Base-by-base conservation (phyloP, 1,139 yeast genomes). In the Yamadazyma kanchanaburiensis region DNA sequence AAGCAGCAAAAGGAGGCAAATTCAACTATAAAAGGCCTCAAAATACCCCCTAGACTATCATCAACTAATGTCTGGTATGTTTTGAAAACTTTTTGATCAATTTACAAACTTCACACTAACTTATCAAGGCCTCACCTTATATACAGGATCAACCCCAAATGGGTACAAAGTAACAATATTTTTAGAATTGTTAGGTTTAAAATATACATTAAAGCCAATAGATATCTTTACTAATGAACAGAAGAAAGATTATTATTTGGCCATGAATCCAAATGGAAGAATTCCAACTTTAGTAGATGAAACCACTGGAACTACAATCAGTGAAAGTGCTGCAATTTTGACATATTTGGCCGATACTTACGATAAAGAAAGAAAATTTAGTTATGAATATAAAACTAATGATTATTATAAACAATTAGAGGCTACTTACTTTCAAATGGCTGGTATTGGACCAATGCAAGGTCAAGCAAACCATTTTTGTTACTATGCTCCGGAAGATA, bases 311-410 rank as follows among this genome's bases (percentile, higher is more conserved):
- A 55, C 66, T 15, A 51, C 64, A 11, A 45, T 78, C 26, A 66
- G 69, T 43, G 84, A 79, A 53, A 61, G 78, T 20, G 83, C 72
- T 13, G 81, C 83, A 12, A 77, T 77, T 38, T 48, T 78, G 49
- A 60, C 63, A 38, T 78, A 75, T 42, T 52, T 78, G 26, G 74
- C 69, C 26, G 81, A 74, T 37, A 71, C 70, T 38, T 78, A 72
- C 48, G 85, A 78, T 47, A 64, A 54, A 33, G 74, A 73, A 15
- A 50, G 69, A 40, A 69, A 70, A 46, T 71, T 51, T 44, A 67
- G 74, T 24, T 77, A 62, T 42, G 60, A 58, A 7, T 45, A 43
- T 15, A 74, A 73, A 4, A 55, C 77, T 12, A 55, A 51, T 16
- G 57, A 64, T 27, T 75, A 74, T 52, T 76, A 68, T 52, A 69